phyloP scores from a whole-genome alignment of 225 moss, liverwort and hornwort species.

The Climacium dendroides region DNA sequence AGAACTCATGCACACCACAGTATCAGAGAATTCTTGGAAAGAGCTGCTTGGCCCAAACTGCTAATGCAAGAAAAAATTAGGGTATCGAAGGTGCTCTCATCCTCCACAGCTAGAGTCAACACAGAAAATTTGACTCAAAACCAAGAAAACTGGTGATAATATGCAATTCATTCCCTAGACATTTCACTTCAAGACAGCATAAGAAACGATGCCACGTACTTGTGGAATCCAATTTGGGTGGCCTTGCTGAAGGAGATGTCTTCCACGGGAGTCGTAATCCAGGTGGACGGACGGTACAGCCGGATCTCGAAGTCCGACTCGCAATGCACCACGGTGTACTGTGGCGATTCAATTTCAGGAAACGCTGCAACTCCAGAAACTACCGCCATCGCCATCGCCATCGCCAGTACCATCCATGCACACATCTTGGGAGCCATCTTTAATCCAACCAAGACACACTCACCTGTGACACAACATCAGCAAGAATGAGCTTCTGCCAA shows the following conservation, averaged over 20 bases:
- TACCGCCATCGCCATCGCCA: neutral
- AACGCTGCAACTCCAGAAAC: neutral
- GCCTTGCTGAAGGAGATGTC: conserved; percentile 51
- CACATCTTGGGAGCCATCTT: conserved; percentile 18
- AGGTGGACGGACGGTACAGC: conserved; percentile 33
- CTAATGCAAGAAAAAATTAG: neutral
- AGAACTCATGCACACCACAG: neutral
- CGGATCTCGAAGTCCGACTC: conserved; percentile 56
- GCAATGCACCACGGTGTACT: conserved; percentile 33
- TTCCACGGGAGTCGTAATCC: conserved; percentile 40
- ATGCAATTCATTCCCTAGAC: neutral
- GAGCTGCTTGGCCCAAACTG: neutral
- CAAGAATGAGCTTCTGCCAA: neutral
- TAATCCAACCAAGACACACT: neutral
- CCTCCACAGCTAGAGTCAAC: neutral
- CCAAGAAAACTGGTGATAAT: neutral
- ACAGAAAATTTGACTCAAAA: neutral
- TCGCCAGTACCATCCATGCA: conserved; percentile 11
- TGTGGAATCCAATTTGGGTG: conserved; percentile 57
- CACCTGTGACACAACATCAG: neutral
- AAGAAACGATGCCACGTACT: neutral
- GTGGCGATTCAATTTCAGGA: conserved; percentile 17
- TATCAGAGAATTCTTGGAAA: neutral
- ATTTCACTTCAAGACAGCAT: neutral
- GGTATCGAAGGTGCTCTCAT: neutral